These are phyloP conservation scores for Lolium rigidum DNA, from an alignment of 176 grass and related monocot genomes.

Conservation along the genomic window DNA sequence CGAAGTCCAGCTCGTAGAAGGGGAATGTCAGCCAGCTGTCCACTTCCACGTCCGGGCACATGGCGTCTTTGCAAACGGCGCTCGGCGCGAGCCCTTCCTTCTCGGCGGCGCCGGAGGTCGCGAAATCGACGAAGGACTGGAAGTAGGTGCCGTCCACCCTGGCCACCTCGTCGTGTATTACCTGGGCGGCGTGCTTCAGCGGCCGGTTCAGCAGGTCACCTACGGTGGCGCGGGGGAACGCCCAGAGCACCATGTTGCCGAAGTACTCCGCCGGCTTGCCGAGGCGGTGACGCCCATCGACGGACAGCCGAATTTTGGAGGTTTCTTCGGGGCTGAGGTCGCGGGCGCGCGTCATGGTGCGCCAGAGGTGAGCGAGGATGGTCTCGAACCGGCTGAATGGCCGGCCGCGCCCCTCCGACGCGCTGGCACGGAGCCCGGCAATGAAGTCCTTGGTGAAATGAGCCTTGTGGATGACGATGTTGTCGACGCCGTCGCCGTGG, in stretches of 20 bases:
- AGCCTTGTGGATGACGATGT: constrained; percentile 58
- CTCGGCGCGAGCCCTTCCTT: constrained; percentile 51
- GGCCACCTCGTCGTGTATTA: constrained; percentile 63
- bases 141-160: constrained; percentile 72
- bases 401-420: constrained; percentile 29
- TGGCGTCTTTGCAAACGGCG: constrained; percentile 50
- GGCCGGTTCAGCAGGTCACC: constrained; percentile 48
- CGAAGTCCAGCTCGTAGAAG: constrained; percentile 80
- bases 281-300: constrained; percentile 66
- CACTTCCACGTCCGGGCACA: constrained; percentile 75
- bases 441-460: constrained; percentile 79
- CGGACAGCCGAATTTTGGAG: constrained; percentile 53
- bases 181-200: constrained; percentile 58
- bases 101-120: constrained; percentile 47
- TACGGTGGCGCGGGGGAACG: constrained; percentile 53
- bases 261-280: constrained; percentile 53
- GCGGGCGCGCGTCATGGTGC: constrained; percentile 53
- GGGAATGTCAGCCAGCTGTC: constrained; percentile 86
- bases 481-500: background rate
- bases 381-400: constrained; percentile 66
- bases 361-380: constrained; percentile 71
- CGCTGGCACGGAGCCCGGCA: constrained; percentile 40
- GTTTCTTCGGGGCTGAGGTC: constrained; percentile 17
- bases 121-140: constrained; percentile 77
- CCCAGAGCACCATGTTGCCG: constrained; percentile 79